Percentiles rank a stretch among this genome's conserved stretches.
These are phyloP conservation scores for Takashimella koratensis DNA, from an alignment of 1,284 basidiomycete genomes.

Conservation along the genomic window DNA sequence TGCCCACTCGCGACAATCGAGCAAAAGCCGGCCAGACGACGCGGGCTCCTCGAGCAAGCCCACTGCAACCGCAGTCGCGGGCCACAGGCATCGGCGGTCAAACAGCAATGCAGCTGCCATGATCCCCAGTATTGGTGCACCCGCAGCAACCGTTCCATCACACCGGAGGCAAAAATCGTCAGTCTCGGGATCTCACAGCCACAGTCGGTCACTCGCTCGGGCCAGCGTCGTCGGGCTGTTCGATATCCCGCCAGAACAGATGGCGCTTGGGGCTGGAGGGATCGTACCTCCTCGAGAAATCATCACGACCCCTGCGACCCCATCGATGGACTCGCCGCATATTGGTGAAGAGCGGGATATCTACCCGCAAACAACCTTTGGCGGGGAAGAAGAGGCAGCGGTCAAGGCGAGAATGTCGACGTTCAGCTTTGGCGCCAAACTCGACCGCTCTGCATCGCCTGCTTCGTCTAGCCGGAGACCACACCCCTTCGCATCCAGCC, in stretches of 20 bases:
- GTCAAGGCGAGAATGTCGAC: constrained; percentile 25
- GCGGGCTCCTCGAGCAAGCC: constrained; percentile 2
- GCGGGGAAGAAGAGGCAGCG: constrained; percentile 12
- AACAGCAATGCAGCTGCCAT: constrained; percentile 5
- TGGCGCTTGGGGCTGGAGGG: not conserved
- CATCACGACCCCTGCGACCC: constrained; percentile 35
- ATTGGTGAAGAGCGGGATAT: constrained; percentile 10
- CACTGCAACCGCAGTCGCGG: constrained; percentile 1
- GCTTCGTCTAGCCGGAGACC: constrained; percentile 13
- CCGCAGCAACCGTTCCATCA: constrained; percentile 1
- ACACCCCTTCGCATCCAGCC: constrained; percentile 12
- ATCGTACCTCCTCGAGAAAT: constrained; percentile 20
- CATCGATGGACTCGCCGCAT: constrained; percentile 14
- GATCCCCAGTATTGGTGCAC: not conserved
- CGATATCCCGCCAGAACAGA: constrained; percentile 7
- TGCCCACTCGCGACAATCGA: not conserved
- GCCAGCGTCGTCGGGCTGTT: constrained; percentile 9
- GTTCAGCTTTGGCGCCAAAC: constrained; percentile 41
- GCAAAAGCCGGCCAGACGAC: not conserved
- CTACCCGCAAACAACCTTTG: not conserved
- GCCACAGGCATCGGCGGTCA: not conserved
- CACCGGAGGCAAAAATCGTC: constrained; percentile 17
- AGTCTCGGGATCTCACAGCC: constrained; percentile 11
- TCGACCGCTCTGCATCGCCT: constrained; percentile 3
- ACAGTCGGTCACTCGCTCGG: not conserved